Percentiles rank a stretch among this genome's conserved stretches.
These are phyloP conservation scores for Calycina marina DNA, from an alignment of 2,329 filamentous ascomycete species.

Conservation along the genomic window DNA sequence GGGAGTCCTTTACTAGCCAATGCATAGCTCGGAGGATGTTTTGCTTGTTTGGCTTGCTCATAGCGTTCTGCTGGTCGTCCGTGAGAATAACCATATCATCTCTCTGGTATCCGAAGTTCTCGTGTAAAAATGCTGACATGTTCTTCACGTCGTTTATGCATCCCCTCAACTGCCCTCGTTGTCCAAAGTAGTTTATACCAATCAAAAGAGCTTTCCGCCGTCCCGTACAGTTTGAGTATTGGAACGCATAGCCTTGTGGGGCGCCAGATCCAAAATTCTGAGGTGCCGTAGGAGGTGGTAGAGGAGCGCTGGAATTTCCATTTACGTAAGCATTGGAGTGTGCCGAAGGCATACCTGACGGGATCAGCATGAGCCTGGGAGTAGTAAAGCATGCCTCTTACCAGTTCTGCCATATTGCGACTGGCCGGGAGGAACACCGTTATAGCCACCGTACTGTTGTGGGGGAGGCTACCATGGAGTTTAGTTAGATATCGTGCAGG, in stretches of 20 bases:
- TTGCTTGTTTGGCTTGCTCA: conserved; percentile 92
- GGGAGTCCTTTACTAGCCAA: conserved; percentile 89
- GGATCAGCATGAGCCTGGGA: not conserved
- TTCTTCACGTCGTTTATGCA: conserved; percentile 98
- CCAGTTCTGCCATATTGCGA: conserved; percentile 36
- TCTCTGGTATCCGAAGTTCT: conserved; percentile 80
- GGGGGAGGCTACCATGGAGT: conserved; percentile 24
- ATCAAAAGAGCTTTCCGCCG: conserved; percentile 79
- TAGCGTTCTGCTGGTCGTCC: conserved; percentile 91
- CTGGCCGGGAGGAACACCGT: conserved; percentile 22
- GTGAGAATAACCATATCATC: conserved; percentile 97
- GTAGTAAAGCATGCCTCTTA: conserved; percentile 21
- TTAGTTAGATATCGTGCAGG: conserved; percentile 1
- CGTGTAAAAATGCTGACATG: conserved; percentile 81
- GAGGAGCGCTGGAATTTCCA: conserved; percentile 43
- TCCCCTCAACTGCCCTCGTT: conserved; percentile 76
- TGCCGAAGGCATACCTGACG: conserved; percentile 26
- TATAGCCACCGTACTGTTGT: conserved; percentile 32
- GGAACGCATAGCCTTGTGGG: conserved; percentile 66
- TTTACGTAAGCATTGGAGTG: conserved; percentile 40
- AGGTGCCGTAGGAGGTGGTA: conserved; percentile 52
- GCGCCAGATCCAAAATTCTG: conserved; percentile 71
- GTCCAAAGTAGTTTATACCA: conserved; percentile 93
- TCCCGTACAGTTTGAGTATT: conserved; percentile 85
- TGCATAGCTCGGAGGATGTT: conserved; percentile 96